phyloP scores from a whole-genome alignment of 2,329 filamentous ascomycete genomes.

The Calonectria pteridis region DNA sequence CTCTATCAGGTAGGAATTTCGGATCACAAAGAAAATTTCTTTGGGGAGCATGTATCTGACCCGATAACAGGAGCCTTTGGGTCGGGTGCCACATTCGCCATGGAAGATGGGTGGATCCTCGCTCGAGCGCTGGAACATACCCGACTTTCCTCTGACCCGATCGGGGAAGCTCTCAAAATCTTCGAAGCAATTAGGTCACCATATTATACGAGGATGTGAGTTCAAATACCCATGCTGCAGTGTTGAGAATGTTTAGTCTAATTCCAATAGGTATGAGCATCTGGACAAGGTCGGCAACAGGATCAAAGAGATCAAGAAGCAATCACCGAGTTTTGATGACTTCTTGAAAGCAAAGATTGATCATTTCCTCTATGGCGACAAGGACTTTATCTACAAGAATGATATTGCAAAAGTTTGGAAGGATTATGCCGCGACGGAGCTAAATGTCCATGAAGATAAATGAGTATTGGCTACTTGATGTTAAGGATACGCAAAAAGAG shows the following conservation, averaged over 20 bases:
- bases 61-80: background rate
- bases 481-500: too few species aligned
- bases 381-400: conserved; percentile 19
- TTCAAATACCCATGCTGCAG: background rate
- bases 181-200: conserved; percentile 4
- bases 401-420: conserved; percentile 15
- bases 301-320: background rate
- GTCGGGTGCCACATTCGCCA: conserved; percentile 9
- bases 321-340: background rate
- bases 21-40: background rate
- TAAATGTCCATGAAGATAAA: background rate
- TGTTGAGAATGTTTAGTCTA: background rate
- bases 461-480: too few species aligned
- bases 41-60: too few species aligned
- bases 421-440: background rate
- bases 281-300: background rate
- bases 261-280: background rate
- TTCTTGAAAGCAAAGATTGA: conserved; percentile 4
- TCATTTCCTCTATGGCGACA: conserved; percentile 6
- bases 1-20: background rate
- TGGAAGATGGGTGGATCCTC: conserved; percentile 16
- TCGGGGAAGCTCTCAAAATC: background rate
- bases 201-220: conserved; percentile 9
- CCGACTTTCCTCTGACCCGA: background rate
- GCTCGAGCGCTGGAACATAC: conserved; percentile 1